Base-by-base conservation (phyloP, 192 early-diverging fungal species). In the Cladochytrium replicatum region DNA sequence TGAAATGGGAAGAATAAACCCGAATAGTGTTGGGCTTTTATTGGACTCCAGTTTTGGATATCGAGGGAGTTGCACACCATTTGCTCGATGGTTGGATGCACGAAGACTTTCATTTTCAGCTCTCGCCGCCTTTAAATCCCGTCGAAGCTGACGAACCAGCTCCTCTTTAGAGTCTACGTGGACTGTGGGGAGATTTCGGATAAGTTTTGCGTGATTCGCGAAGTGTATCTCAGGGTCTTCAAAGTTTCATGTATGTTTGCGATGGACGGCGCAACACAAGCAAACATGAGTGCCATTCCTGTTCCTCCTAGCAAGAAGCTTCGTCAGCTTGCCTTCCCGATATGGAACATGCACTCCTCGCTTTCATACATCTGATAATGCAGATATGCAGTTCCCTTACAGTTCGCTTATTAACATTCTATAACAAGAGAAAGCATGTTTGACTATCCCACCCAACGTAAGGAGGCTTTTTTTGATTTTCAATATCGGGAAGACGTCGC, bases 161-260 rank as follows among this genome's bases (percentile, higher is more conserved):
- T 64, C 67, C 28, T 61, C 62, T 3, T 60, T 42, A 11, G 60
- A 52, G 30, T 63, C 71, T 23, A 74, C 28, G 8, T 48, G 50
- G 2, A 72, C 54, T 24, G 57, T 34, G 2, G 77, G 71, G 30
- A 60, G 37, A 41, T 74, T 79, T 7, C 42, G 44, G 28, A 79
- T 77, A 7, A 59, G 49, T 38, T 51, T 55, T 0, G 77, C 69
- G 6, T 67, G 50, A 2, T 41, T 29, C 5, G 77, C 74, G n/a
- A n/a, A n/a, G n/a, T n/a, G 48, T 77, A 79, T 7, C 77, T 62
- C 8, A 79, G 61, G 24, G 77, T 79, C 49, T 79, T 77, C n/a
- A 70, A 28, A 15, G 71, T 72, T 50, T 79, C 77, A n/a, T 74
- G 60, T n/a, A 57, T 11, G 31, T 55, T 41, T 0, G 22, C 47